phyloP scores from a whole-genome alignment of 2,329 filamentous ascomycete species.

The Sporothrix brunneoviolacea region DNA sequence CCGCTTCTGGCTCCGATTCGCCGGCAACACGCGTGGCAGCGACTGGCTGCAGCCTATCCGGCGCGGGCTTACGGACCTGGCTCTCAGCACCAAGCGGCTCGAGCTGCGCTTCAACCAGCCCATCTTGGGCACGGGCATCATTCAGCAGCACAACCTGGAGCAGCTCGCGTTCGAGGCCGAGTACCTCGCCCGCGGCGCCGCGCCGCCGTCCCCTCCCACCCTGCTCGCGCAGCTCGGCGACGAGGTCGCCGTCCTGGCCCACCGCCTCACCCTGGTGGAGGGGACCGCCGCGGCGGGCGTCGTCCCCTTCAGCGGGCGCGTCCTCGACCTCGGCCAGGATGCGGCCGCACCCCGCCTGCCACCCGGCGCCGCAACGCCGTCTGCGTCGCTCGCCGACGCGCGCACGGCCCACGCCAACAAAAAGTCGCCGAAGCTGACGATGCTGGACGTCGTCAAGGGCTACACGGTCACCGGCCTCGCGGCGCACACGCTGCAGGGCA shows the following conservation, averaged over 20 bases:
- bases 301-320: background rate
- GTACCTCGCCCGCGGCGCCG: background rate
- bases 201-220: background rate
- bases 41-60: slow-evolving; percentile 7
- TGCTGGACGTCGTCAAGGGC: slow-evolving; percentile 3
- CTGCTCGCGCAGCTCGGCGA: background rate
- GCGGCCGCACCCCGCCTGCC: background rate
- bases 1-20: background rate
- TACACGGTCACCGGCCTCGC: background rate
- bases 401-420: background rate
- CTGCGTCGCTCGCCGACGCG: background rate
- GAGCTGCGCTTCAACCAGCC: slow-evolving; percentile 10
- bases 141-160: slow-evolving; percentile 7
- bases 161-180: background rate
- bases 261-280: background rate
- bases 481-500: background rate
- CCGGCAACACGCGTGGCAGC: background rate
- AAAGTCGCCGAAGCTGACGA: background rate
- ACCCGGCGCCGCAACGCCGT: background rate
- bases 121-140: background rate
- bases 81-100: background rate
- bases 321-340: background rate
- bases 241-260: background rate
- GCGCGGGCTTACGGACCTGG: background rate
- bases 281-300: background rate